These are phyloP conservation scores for Tulasnella sp. DNA, from an alignment of 768 basidiomycete species.

Conservation along the genomic window DNA sequence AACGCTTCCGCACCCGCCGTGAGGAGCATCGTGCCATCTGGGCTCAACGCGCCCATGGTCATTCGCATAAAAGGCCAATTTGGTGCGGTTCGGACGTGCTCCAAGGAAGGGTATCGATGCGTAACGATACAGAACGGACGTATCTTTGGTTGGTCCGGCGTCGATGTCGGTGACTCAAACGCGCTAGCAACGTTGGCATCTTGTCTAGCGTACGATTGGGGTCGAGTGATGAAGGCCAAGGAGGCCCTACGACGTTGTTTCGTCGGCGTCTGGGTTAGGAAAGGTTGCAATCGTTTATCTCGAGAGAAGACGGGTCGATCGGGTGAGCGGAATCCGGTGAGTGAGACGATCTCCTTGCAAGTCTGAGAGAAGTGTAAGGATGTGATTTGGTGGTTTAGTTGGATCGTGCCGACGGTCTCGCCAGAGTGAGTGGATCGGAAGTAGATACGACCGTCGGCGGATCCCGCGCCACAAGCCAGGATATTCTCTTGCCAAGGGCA, in stretches of 20 bases:
- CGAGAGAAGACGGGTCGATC: too few relatives aligned
- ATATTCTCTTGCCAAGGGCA: conserved; percentile 2
- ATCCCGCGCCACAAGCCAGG: neutral
- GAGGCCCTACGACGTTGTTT: too few relatives aligned
- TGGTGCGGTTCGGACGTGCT: neutral
- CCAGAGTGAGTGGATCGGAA: neutral
- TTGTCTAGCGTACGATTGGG: too few relatives aligned
- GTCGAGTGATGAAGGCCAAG: too few relatives aligned
- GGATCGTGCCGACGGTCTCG: neutral
- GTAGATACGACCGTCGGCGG: neutral
- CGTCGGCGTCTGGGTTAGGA: too few relatives aligned
- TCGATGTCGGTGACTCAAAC: too few relatives aligned
- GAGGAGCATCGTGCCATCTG: neutral
- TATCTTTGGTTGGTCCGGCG: too few relatives aligned
- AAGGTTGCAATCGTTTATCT: too few relatives aligned
- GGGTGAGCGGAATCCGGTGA: too few relatives aligned
- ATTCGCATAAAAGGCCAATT: neutral
- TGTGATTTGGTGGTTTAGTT: neutral
- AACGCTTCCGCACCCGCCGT: neutral
- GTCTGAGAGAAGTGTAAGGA: neutral
- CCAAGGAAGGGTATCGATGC: neutral
- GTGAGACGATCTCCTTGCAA: neutral
- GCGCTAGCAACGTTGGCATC: too few relatives aligned
- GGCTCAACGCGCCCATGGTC: neutral
- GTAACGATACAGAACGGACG: neutral